Evolutionary conservation across 1,284 basidiomycete genomes (phyloP).

Genomic region (Bjerkandera adusta): DNA sequence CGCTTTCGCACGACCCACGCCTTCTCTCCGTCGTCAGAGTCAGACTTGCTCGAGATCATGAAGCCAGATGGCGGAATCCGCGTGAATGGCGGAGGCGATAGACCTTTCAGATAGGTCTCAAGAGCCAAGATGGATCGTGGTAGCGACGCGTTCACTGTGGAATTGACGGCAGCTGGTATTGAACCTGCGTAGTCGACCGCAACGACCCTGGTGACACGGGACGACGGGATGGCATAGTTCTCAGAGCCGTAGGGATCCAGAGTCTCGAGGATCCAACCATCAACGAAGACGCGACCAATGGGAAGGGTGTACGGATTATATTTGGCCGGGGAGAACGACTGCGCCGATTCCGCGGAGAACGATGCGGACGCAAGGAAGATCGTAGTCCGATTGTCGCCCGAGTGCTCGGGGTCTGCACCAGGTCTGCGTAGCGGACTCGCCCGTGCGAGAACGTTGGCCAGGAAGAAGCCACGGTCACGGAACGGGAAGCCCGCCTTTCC

Average conservation of each 20-base stretch:
- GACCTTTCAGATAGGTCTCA: constrained; percentile 67
- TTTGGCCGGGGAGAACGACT: constrained; percentile 58
- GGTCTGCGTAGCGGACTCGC: constrained; percentile 33
- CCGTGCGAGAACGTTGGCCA: constrained; percentile 76
- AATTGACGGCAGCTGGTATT: constrained; percentile 85
- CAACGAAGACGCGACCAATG: constrained; percentile 81
- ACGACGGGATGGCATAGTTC: constrained; percentile 94
- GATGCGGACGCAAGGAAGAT: constrained; percentile 79
- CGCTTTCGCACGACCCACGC: constrained; percentile 58
- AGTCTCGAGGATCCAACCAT: constrained; percentile 97
- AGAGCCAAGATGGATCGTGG: constrained; percentile 69
- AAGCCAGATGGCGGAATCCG: constrained; percentile 64
- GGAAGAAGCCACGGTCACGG: constrained; percentile 84
- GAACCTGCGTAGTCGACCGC: constrained; percentile 90
- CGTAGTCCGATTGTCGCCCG: constrained; percentile 42
- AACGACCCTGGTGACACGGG: constrained; percentile 85
- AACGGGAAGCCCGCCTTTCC: constrained; percentile 87
- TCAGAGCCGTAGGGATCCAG: constrained; percentile 96
- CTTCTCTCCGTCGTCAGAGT: constrained; percentile 36
- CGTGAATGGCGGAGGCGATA: constrained; percentile 60
- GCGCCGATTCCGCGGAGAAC: constrained; percentile 63
- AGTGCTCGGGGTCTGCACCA: constrained; percentile 29
- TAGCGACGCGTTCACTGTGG: constrained; percentile 80
- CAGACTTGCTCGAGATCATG: constrained; percentile 50
- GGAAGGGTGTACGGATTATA: constrained; percentile 81